Conservation (phyloP, 495 filamentous ascomycete species). For the Ascobolus immersus region DNA sequence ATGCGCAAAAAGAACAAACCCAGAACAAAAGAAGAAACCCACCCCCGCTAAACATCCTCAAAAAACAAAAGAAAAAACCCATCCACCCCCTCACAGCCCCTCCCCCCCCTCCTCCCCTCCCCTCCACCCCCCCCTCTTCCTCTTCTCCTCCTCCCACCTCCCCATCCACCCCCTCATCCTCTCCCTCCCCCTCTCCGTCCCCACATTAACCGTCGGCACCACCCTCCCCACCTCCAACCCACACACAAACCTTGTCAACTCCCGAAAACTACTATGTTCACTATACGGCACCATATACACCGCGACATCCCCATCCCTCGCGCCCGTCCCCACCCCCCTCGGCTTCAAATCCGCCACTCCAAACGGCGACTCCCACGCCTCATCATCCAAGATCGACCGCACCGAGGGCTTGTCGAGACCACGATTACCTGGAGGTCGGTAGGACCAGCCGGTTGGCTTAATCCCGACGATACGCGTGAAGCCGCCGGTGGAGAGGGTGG, state of each 20-base stretch:
- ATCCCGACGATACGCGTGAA: slow-evolving; percentile 81
- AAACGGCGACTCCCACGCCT: slow-evolving; percentile 48
- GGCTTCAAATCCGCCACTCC: slow-evolving; percentile 38
- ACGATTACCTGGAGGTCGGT: slow-evolving; percentile 40
- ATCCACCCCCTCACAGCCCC: slow-evolving; percentile 2
- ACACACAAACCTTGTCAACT: slow-evolving; percentile 82
- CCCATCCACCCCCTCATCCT: neutral
- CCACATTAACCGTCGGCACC: slow-evolving; percentile 84
- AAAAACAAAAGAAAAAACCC: slow-evolving; percentile 1
- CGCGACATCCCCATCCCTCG: slow-evolving; percentile 40
- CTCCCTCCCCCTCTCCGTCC: slow-evolving; percentile 23
- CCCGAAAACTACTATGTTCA: slow-evolving; percentile 82
- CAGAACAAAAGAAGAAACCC: too few species aligned
- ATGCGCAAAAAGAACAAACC: too few species aligned
- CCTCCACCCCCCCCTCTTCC: slow-evolving; percentile 1
- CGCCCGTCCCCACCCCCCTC: slow-evolving; percentile 54
- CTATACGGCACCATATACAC: slow-evolving; percentile 87
- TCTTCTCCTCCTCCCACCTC: neutral
- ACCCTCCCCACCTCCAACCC: slow-evolving; percentile 63
- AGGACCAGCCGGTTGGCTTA: slow-evolving; percentile 78
- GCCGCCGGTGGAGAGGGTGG: slow-evolving; percentile 39
- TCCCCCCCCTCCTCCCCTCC: slow-evolving; percentile 2
- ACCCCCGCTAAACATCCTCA: slow-evolving; percentile 4
- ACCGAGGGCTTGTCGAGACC: slow-evolving; percentile 39
- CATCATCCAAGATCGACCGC: slow-evolving; percentile 40